These are phyloP conservation scores for Ogataea kodamae DNA, from an alignment of 805 yeast genomes.

Conservation along the genomic window DNA sequence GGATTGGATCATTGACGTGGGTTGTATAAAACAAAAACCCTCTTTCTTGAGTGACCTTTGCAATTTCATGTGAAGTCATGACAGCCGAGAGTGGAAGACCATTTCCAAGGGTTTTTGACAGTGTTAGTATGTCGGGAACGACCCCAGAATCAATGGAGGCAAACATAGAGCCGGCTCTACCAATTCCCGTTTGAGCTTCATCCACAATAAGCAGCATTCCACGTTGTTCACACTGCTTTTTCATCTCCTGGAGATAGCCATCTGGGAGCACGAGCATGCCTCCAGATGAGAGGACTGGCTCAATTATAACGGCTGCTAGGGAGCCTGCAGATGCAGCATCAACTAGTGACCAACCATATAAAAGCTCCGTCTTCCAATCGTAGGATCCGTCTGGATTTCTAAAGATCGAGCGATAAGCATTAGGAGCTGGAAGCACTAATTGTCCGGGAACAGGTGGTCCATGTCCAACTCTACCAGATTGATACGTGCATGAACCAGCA, in stretches of 20 bases:
- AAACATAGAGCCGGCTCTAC: slow-evolving; percentile 49
- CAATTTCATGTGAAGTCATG: slow-evolving; percentile 25
- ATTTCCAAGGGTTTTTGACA: slow-evolving; percentile 34
- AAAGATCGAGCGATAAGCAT: slow-evolving; percentile 28
- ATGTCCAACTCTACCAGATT: slow-evolving; percentile 28
- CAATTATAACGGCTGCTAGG: slow-evolving; percentile 48
- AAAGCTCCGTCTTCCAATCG: slow-evolving; percentile 30
- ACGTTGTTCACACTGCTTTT: slow-evolving; percentile 34
- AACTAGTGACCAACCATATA: slow-evolving; percentile 27
- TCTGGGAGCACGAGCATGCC: slow-evolving; percentile 45
- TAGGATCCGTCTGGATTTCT: slow-evolving; percentile 28
- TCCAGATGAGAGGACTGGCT: slow-evolving; percentile 52
- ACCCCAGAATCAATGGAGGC: slow-evolving; percentile 32
- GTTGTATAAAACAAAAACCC: slow-evolving; percentile 30
- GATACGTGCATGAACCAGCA: slow-evolving; percentile 26
- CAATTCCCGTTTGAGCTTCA: slow-evolving; percentile 55
- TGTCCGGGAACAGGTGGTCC: slow-evolving; percentile 30
- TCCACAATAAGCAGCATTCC: slow-evolving; percentile 49
- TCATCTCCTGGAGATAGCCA: slow-evolving; percentile 30
- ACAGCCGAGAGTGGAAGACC: slow-evolving; percentile 35
- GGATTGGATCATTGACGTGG: slow-evolving; percentile 31
- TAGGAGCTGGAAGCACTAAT: slow-evolving; percentile 28
- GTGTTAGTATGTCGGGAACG: slow-evolving; percentile 33
- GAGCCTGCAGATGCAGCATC: slow-evolving; percentile 35
- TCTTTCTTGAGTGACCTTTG: slow-evolving; percentile 21